Evolutionary conservation across 805 yeast genomes (phyloP).

Genomic region (Yarrowia sp.): DNA sequence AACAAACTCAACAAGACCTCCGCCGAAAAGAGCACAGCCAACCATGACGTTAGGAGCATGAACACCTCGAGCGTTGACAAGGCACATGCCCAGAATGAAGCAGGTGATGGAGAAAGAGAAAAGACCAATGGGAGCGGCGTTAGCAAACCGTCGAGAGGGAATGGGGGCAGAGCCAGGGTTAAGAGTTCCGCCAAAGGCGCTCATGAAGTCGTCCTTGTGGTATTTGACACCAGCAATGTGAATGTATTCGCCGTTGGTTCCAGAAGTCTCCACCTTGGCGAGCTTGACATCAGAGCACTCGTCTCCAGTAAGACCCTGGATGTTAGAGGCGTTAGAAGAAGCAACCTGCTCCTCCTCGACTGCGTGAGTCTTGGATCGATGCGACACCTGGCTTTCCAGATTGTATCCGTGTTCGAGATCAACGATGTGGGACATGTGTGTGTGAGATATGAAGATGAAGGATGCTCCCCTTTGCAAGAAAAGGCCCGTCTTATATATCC

Average conservation of each 20-base stretch:
- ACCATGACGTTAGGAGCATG: conserved; percentile 60
- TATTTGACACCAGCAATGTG: conserved; percentile 72
- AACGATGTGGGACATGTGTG: conserved; percentile 19
- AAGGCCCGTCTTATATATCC: not conserved
- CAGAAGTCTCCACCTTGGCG: conserved; percentile 49
- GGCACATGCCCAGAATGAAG: conserved; percentile 60
- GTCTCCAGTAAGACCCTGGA: conserved; percentile 19
- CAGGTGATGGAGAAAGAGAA: conserved; percentile 66
- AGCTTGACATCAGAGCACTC: conserved; percentile 13
- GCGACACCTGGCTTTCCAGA: conserved; percentile 14
- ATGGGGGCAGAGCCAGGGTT: conserved; percentile 40
- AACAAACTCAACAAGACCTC: conserved; percentile 63
- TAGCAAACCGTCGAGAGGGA: conserved; percentile 60
- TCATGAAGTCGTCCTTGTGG: conserved; percentile 61
- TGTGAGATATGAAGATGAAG: not conserved
- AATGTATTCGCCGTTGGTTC: conserved; percentile 65
- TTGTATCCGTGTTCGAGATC: conserved; percentile 26
- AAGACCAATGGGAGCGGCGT: conserved; percentile 69
- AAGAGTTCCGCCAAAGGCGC: conserved; percentile 57
- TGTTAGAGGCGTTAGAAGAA: conserved; percentile 12
- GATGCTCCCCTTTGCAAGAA: not conserved
- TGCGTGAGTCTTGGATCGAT: conserved; percentile 8
- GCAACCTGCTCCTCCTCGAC: conserved; percentile 1
- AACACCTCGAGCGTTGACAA: conserved; percentile 65
- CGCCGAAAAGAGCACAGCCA: conserved; percentile 66